Conservation (phyloP, 2,329 filamentous ascomycete species). For the Diaporthe destruens region DNA sequence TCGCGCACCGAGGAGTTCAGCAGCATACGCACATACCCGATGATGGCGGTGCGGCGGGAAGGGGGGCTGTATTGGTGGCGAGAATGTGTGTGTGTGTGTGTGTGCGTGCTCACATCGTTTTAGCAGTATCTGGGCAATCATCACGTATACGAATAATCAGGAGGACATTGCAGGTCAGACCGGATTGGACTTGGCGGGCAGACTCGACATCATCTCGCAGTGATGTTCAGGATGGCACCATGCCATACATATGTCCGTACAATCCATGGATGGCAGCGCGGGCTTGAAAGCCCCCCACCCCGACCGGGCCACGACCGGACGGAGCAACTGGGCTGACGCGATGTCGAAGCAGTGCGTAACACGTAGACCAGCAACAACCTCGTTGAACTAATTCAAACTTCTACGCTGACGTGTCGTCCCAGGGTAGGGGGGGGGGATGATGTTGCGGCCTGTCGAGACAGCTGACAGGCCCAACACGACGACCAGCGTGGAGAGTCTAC, state of each 20-base stretch:
- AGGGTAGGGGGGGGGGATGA: background rate
- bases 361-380: constrained; percentile 9
- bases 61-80: background rate
- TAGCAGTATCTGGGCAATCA: background rate
- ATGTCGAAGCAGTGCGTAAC: background rate
- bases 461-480: background rate
- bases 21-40: background rate
- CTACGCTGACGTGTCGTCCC: constrained; percentile 25
- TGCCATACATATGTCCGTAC: background rate
- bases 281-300: background rate
- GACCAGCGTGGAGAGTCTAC: background rate
- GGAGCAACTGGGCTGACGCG: background rate
- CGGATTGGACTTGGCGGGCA: background rate
- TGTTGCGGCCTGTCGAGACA: constrained; percentile 16
- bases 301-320: background rate
- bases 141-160: background rate
- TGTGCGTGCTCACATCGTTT: background rate
- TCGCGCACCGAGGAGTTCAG: background rate
- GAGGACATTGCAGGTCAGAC: background rate
- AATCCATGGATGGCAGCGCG: background rate
- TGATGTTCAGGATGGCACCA: background rate
- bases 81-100: background rate
- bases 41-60: background rate
- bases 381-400: constrained; percentile 6
- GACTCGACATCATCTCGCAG: constrained; percentile 1